A percentile compares a stretch with the other conserved stretches of the same genome.
These are phyloP conservation scores for Pythium dissimile DNA, from an alignment of 352 stramenopile species.

Conservation along the genomic window DNA sequence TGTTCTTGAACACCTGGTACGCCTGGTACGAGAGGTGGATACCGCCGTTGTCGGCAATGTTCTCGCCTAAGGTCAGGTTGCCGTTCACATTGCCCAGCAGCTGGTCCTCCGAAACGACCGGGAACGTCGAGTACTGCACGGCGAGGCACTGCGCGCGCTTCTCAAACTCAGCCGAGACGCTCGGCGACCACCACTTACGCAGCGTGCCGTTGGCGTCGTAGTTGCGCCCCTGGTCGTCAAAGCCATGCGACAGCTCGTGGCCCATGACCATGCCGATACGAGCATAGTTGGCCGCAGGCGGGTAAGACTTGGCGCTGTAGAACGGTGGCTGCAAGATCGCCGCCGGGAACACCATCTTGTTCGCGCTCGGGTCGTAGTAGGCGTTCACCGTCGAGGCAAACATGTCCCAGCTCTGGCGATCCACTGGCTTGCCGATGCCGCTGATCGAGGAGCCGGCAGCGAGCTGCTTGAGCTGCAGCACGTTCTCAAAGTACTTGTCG, in stretches of 20 bases:
- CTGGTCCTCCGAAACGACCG: slow-evolving; percentile 34
- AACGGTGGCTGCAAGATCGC: slow-evolving; percentile 90
- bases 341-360: slow-evolving; percentile 93
- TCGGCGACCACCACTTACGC: slow-evolving; percentile 88
- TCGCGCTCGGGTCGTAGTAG: slow-evolving; percentile 59
- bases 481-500: slow-evolving; percentile 56
- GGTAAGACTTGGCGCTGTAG: slow-evolving; percentile 73
- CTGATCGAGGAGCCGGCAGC: slow-evolving; percentile 26
- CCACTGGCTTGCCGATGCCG: slow-evolving; percentile 40
- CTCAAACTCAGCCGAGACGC: slow-evolving; percentile 42
- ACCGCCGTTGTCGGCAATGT: slow-evolving; percentile 90
- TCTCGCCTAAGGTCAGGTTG: slow-evolving; percentile 90
- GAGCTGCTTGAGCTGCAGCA: slow-evolving; percentile 37
- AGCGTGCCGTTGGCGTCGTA: slow-evolving; percentile 85
- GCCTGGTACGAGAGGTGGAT: slow-evolving; percentile 82
- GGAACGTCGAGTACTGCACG: slow-evolving; percentile 59
- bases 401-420: slow-evolving; percentile 81
- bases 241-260: slow-evolving; percentile 93
- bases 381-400: slow-evolving; percentile 91
- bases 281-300: slow-evolving; percentile 89
- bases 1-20: slow-evolving; percentile 57
- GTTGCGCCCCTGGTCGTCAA: slow-evolving; percentile 92
- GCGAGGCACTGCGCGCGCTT: slow-evolving; percentile 53
- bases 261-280: slow-evolving; percentile 91
- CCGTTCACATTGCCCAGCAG: slow-evolving; percentile 76